These are phyloP conservation scores for Saksenaea oblongispora DNA, from an alignment of 371 early-diverging fungal species.

Conservation along the genomic window DNA sequence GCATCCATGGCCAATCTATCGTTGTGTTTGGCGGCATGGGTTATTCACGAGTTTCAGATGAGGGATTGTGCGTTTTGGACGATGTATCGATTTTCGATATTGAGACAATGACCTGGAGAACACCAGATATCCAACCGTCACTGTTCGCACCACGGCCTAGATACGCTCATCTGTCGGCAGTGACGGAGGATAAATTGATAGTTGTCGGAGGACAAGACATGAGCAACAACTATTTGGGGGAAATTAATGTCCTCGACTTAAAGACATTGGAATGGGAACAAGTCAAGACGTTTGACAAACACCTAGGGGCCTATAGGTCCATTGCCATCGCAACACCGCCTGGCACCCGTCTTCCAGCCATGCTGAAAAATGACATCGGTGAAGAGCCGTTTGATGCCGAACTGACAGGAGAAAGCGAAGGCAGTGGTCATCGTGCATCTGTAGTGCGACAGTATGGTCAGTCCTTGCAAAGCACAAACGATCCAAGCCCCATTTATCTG, in stretches of 20 bases:
- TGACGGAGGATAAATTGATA: slow-evolving; percentile 59
- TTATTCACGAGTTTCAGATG: slow-evolving; percentile 37
- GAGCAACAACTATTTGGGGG: slow-evolving; percentile 73
- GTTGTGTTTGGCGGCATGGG: slow-evolving; percentile 71
- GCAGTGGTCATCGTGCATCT: slow-evolving; percentile 3
- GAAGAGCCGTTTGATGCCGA: not conserved
- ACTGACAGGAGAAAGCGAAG: slow-evolving; percentile 4
- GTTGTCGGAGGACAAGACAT: slow-evolving; percentile 86
- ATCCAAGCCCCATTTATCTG: slow-evolving; percentile 54
- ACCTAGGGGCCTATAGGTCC: slow-evolving; percentile 81
- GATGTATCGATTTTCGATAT: slow-evolving; percentile 75
- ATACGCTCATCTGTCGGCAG: slow-evolving; percentile 78
- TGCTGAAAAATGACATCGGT: slow-evolving; percentile 8
- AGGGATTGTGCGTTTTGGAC: slow-evolving; percentile 62
- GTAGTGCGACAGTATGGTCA: slow-evolving; percentile 14
- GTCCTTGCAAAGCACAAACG: slow-evolving; percentile 16
- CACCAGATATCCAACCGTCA: slow-evolving; percentile 47
- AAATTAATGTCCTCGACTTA: slow-evolving; percentile 77
- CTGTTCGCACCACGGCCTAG: slow-evolving; percentile 69
- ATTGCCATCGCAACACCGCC: slow-evolving; percentile 56
- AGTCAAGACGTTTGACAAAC: slow-evolving; percentile 67
- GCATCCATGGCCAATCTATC: slow-evolving; percentile 56
- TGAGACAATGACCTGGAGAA: slow-evolving; percentile 62
- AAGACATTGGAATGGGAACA: slow-evolving; percentile 68
- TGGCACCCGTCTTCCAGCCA: slow-evolving; percentile 23